Conservation (phyloP, 768 basidiomycete species). For the Vararia minispora region DNA sequence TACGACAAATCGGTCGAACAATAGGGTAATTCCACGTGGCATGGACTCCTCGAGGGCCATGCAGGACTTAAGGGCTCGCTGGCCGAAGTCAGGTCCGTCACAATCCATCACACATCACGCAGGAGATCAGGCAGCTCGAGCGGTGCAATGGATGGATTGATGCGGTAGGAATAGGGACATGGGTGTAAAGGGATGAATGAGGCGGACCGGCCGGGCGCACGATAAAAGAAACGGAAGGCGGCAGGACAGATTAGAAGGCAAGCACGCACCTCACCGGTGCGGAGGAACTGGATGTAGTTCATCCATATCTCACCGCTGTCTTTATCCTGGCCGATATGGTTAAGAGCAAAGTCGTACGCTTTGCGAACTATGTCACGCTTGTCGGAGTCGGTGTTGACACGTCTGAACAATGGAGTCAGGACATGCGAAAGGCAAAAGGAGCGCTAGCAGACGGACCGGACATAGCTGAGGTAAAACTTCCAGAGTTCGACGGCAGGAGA, state of each 20-base stretch:
- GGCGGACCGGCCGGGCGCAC: no score
- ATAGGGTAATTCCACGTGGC: not conserved
- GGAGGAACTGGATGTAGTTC: constrained; percentile 88
- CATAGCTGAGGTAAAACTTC: constrained; percentile 90
- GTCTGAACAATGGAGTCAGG: constrained; percentile 27
- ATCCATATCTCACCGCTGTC: constrained; percentile 89
- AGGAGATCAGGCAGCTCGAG: constrained; percentile 1
- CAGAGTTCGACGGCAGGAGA: constrained; percentile 87
- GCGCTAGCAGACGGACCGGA: constrained; percentile 36
- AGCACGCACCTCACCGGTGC: constrained; percentile 56
- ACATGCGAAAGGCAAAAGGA: constrained; percentile 8
- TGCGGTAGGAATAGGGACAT: constrained; percentile 12
- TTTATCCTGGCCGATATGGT: constrained; percentile 83
- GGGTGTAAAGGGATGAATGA: no score
- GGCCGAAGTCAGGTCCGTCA: constrained; percentile 4
- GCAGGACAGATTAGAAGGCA: constrained; percentile 2
- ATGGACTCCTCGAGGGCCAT: not conserved
- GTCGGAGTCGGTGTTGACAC: constrained; percentile 52
- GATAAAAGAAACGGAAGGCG: constrained; percentile 3
- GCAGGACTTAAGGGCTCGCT: not conserved
- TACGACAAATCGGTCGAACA: not conserved
- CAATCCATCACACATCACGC: constrained; percentile 13
- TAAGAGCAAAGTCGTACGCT: constrained; percentile 89
- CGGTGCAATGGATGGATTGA: constrained; percentile 11
- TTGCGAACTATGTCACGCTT: constrained; percentile 73